Conservation (phyloP, 2,329 filamentous ascomycete species). For the Mollisiaceae sp. region DNA sequence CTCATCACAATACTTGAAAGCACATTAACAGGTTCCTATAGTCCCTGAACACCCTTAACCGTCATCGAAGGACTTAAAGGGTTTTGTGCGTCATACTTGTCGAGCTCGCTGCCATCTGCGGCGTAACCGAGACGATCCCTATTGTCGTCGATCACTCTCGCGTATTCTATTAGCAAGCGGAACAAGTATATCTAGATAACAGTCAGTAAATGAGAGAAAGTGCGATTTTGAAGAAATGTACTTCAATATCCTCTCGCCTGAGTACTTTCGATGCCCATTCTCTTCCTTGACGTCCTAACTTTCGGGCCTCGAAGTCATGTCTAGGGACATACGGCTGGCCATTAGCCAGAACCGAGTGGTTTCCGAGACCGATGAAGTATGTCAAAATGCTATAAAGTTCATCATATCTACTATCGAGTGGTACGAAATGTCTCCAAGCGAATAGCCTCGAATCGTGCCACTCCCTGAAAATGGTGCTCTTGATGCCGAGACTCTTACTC, state of each 20-base stretch:
- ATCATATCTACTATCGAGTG: slow-evolving; percentile 74
- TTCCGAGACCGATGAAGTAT: slow-evolving; percentile 70
- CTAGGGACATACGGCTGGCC: slow-evolving; percentile 47
- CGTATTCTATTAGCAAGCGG: slow-evolving; percentile 69
- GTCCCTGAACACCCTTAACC: background rate
- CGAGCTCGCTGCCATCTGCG: slow-evolving; percentile 42
- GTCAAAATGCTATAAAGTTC: slow-evolving; percentile 77
- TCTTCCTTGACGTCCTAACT: slow-evolving; percentile 68
- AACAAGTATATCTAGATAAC: slow-evolving; percentile 59
- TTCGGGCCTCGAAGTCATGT: slow-evolving; percentile 62
- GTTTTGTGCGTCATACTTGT: slow-evolving; percentile 37
- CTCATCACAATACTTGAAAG: background rate
- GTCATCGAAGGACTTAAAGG: slow-evolving; percentile 11
- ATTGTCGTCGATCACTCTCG: slow-evolving; percentile 46
- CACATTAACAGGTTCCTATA: background rate
- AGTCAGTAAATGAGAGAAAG: slow-evolving; percentile 15
- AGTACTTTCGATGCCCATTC: slow-evolving; percentile 75
- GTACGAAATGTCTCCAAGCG: slow-evolving; percentile 81
- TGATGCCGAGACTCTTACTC: slow-evolving; percentile 74
- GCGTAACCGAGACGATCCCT: slow-evolving; percentile 43
- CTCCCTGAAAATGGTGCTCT: slow-evolving; percentile 77
- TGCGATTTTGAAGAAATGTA: slow-evolving; percentile 51
- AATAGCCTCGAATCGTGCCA: slow-evolving; percentile 80
- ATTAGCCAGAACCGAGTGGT: slow-evolving; percentile 52
- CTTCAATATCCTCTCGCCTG: slow-evolving; percentile 74